phyloP scores from a whole-genome alignment of 75 land plant genomes.

The Chamaecyparis obtusa region DNA sequence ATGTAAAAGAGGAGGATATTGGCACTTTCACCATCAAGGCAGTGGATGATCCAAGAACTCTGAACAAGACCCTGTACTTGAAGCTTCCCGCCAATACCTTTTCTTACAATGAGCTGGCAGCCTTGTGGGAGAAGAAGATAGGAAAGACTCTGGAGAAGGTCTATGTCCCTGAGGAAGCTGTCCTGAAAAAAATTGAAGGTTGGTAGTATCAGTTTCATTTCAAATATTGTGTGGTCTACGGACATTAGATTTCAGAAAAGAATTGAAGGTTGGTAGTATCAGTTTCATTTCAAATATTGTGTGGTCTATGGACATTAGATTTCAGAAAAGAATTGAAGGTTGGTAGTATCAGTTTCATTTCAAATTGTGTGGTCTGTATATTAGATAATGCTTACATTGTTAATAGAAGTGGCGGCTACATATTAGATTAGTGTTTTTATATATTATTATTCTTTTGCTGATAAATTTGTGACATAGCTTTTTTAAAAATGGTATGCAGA shows the following conservation, averaged over 20 bases:
- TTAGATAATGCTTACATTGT: neutral
- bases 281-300: neutral
- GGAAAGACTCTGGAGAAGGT: slow-evolving; percentile 31
- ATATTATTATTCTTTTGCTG: too few relatives aligned
- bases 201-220: neutral
- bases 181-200: slow-evolving; percentile 22
- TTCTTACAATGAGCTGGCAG: slow-evolving; percentile 43
- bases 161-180: slow-evolving; percentile 28
- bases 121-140: slow-evolving; percentile 59
- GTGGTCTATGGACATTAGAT: neutral
- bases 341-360: neutral
- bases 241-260: neutral
- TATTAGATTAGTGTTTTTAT: neutral
- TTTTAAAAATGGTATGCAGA: slow-evolving; percentile 14
- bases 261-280: slow-evolving; percentile 8
- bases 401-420: too few relatives aligned
- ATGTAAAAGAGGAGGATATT: slow-evolving; percentile 54
- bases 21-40: slow-evolving; percentile 51
- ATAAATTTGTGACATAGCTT: neutral
- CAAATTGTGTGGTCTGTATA: neutral
- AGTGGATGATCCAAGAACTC: slow-evolving; percentile 59
- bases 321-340: slow-evolving; percentile 20
- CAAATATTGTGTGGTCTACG: neutral
- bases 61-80: slow-evolving; percentile 57
- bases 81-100: slow-evolving; percentile 41